Conservation (phyloP, 2,329 filamentous ascomycete genomes). For the Orbilia brochopaga region DNA sequence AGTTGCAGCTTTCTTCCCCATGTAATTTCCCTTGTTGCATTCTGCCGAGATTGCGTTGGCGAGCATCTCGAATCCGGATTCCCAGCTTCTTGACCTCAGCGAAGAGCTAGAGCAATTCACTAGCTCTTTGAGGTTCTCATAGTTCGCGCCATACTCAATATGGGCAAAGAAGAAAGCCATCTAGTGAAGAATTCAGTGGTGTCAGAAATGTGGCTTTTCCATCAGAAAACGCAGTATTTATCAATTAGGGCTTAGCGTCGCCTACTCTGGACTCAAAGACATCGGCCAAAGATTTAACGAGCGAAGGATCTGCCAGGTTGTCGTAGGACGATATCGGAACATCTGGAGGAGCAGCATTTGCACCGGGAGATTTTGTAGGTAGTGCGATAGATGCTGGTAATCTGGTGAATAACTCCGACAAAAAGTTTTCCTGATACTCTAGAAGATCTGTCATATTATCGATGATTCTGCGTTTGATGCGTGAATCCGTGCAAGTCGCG, state of each 20-base stretch:
- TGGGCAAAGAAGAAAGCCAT: slow-evolving; percentile 46
- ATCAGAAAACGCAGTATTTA: background rate
- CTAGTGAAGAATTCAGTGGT: slow-evolving; percentile 5
- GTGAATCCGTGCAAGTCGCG: slow-evolving; percentile 11
- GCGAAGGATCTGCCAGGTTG: slow-evolving; percentile 45
- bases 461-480: slow-evolving; percentile 42
- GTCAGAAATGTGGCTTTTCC: background rate
- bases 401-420: slow-evolving; percentile 45
- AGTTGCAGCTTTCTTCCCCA: slow-evolving; percentile 45
- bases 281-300: slow-evolving; percentile 49
- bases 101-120: slow-evolving; percentile 31
- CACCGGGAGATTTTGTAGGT: slow-evolving; percentile 13
- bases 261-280: slow-evolving; percentile 44
- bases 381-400: slow-evolving; percentile 44
- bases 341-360: slow-evolving; percentile 17
- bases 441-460: slow-evolving; percentile 48
- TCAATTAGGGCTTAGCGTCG: background rate
- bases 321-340: slow-evolving; percentile 26
- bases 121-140: slow-evolving; percentile 33
- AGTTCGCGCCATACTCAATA: slow-evolving; percentile 45
- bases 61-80: slow-evolving; percentile 48
- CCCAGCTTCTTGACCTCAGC: slow-evolving; percentile 31
- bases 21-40: slow-evolving; percentile 43
- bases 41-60: slow-evolving; percentile 46
- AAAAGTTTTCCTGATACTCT: slow-evolving; percentile 44